phyloP scores from a whole-genome alignment of 306 rosid genomes.

The Castanea crenata region DNA sequence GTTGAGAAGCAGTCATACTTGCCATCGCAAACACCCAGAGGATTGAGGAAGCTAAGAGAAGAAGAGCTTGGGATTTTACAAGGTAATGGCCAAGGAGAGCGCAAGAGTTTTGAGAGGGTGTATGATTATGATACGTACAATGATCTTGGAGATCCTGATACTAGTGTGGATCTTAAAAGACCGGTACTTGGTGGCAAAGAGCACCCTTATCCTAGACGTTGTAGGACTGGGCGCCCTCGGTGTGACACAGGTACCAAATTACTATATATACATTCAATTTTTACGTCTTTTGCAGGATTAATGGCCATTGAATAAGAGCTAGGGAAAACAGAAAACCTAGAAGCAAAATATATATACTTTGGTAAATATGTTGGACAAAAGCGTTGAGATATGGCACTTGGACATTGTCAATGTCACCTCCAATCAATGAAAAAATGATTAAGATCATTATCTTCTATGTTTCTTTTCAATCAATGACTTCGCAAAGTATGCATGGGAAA shows the following conservation, averaged over 20 bases:
- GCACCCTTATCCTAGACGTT: conserved; percentile 37
- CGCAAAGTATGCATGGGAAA: too few relatives aligned
- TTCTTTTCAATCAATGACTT: too few relatives aligned
- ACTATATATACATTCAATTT: not conserved
- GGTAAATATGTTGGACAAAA: too few relatives aligned
- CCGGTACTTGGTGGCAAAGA: conserved; percentile 34
- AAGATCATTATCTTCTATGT: too few relatives aligned
- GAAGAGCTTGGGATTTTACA: conserved; percentile 38
- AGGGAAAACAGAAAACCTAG: not conserved
- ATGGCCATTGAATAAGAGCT: too few relatives aligned
- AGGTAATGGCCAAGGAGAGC: conserved; percentile 45
- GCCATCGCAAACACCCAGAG: conserved; percentile 43
- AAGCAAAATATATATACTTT: too few relatives aligned
- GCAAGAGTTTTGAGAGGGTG: conserved; percentile 34
- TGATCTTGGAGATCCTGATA: conserved; percentile 45
- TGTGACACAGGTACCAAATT: not conserved
- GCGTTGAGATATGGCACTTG: too few relatives aligned
- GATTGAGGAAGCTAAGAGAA: conserved; percentile 36
- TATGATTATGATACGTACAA: conserved; percentile 56
- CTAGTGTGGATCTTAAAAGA: conserved; percentile 18
- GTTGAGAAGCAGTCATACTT: conserved; percentile 36
- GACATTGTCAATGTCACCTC: too few relatives aligned
- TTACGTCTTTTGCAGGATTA: too few relatives aligned
- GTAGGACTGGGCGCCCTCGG: conserved; percentile 36
- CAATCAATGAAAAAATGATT: too few relatives aligned